Conservation (phyloP, 2,329 filamentous ascomycete species). For the Cordyceps militaris region DNA sequence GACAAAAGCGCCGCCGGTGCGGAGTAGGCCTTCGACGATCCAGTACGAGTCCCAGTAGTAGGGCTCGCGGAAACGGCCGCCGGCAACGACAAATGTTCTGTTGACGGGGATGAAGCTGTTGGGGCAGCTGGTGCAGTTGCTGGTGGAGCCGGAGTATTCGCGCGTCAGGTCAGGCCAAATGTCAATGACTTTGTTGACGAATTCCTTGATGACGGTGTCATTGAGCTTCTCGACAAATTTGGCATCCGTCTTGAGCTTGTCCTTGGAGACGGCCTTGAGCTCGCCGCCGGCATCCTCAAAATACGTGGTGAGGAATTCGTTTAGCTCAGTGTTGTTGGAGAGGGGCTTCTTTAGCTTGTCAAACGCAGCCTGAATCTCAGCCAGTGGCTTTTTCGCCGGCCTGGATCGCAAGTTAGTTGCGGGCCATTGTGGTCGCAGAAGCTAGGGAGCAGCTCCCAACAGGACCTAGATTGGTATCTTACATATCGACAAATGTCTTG, state of each 20-base stretch:
- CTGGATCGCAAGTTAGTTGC: conserved; percentile 25
- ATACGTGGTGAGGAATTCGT: conserved; percentile 54
- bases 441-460: neutral
- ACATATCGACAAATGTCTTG: conserved; percentile 67
- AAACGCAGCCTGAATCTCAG: conserved; percentile 56
- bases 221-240: conserved; percentile 50
- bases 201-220: conserved; percentile 52
- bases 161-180: conserved; percentile 65
- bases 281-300: conserved; percentile 60
- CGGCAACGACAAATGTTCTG: conserved; percentile 62
- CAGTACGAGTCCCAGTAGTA: conserved; percentile 69
- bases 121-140: conserved; percentile 52
- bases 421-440: conserved; percentile 13
- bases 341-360: conserved; percentile 52
- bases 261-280: conserved; percentile 45
- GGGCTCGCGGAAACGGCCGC: conserved; percentile 62
- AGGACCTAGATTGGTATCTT: conserved; percentile 20
- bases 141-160: conserved; percentile 43
- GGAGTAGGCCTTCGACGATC: conserved; percentile 59
- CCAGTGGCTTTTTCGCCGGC: conserved; percentile 52
- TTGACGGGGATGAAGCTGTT: conserved; percentile 60
- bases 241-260: conserved; percentile 48
- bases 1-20: conserved; percentile 56
- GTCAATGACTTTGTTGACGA: conserved; percentile 55
- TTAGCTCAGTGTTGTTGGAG: conserved; percentile 54